Percentiles rank a stretch among this genome's conserved stretches.
These are phyloP conservation scores for Trifolium dubium DNA, from an alignment of 306 rosid genomes.

Conservation along the genomic window DNA sequence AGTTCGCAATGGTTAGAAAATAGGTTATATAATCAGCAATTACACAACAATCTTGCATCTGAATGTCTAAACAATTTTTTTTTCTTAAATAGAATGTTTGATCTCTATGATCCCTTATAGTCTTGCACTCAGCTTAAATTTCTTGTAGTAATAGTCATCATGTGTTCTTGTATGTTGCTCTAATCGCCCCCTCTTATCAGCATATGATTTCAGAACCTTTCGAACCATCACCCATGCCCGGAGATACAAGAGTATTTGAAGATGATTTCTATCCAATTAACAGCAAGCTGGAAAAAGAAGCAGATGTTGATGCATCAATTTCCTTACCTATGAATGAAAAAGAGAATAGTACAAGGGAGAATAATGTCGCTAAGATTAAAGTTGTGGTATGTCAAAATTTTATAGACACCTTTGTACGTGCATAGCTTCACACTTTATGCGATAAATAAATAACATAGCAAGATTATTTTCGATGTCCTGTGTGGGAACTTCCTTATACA, in stretches of 20 bases:
- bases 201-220: constrained; percentile 86
- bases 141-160: constrained; percentile 9
- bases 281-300: constrained; percentile 67
- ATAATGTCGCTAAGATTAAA: constrained; percentile 89
- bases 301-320: constrained; percentile 64
- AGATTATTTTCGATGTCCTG: neutral
- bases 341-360: constrained; percentile 76
- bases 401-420: neutral
- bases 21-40: constrained; percentile 6
- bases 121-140: constrained; percentile 31
- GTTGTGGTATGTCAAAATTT: constrained; percentile 90
- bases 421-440: constrained; percentile 5
- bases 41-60: constrained; percentile 1
- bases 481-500: neutral
- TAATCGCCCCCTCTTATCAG: constrained; percentile 52
- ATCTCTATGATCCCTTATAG: constrained; percentile 11
- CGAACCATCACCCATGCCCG: constrained; percentile 93
- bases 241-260: constrained; percentile 69
- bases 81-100: constrained; percentile 17
- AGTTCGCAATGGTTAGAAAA: constrained; percentile 13
- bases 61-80: constrained; percentile 21
- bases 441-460: neutral
- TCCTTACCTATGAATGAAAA: constrained; percentile 61
- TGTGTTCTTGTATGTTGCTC: constrained; percentile 30
- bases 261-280: constrained; percentile 59